These are phyloP conservation scores for Cordyceps militaris DNA, from an alignment of 2,329 filamentous ascomycete species.

Conservation along the genomic window DNA sequence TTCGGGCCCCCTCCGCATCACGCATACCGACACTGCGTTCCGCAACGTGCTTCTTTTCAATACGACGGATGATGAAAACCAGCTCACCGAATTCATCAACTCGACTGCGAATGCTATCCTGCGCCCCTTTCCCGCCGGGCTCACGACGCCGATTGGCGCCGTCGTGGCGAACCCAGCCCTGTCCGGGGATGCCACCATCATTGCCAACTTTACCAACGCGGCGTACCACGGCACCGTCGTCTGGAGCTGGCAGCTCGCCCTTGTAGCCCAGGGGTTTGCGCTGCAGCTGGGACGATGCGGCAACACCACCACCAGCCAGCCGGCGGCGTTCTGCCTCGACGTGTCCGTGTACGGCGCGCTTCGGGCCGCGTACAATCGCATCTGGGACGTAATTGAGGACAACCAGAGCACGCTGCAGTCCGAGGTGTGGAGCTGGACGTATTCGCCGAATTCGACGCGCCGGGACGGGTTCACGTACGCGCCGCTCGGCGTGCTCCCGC, in stretches of 20 bases:
- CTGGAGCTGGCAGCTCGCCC: constrained; percentile 58
- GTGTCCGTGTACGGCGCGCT: constrained; percentile 32
- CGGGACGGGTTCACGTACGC: constrained; percentile 35
- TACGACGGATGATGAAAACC: constrained; percentile 43
- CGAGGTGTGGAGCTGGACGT: constrained; percentile 59
- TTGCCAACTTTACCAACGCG: constrained; percentile 45
- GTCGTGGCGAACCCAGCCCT: constrained; percentile 57
- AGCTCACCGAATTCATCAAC: constrained; percentile 50
- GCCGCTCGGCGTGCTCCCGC: constrained; percentile 43
- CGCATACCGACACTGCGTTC: constrained; percentile 60
- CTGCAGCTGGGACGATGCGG: constrained; percentile 48
- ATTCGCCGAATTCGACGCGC: constrained; percentile 26
- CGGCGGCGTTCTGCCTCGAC: constrained; percentile 45
- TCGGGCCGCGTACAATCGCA: constrained; percentile 45
- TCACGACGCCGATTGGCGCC: constrained; percentile 49
- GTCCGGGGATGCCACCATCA: constrained; percentile 38
- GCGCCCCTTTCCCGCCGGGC: constrained; percentile 50
- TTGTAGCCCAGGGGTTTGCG: constrained; percentile 56
- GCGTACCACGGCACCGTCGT: constrained; percentile 57
- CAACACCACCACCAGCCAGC: background rate
- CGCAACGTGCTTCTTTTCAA: constrained; percentile 53
- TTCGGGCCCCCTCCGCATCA: constrained; percentile 44
- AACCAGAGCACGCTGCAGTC: constrained; percentile 44
- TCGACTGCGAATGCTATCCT: constrained; percentile 51
- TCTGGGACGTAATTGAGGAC: constrained; percentile 55